Conservation (phyloP, 345 rosid genomes). For the Lagerstroemia speciosa region DNA sequence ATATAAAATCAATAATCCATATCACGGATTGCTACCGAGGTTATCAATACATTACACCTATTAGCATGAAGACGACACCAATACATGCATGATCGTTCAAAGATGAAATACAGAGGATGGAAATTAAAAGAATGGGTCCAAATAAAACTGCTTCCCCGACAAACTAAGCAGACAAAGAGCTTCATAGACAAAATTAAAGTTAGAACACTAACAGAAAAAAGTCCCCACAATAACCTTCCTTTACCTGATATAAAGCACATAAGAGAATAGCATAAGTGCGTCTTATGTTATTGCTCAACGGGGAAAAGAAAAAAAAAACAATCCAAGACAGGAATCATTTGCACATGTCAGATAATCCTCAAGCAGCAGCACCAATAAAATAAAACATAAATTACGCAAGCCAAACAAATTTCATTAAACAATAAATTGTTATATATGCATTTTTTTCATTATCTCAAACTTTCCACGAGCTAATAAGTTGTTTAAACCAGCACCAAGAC, state of each 20-base stretch:
- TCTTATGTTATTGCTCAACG: neutral
- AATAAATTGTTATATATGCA: neutral
- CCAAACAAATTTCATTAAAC: neutral
- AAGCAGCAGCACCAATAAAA: neutral
- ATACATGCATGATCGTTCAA: neutral
- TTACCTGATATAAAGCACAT: neutral
- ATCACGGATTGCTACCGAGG: neutral
- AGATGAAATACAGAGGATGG: neutral
- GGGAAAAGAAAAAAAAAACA: too few species aligned
- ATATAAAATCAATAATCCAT: neutral
- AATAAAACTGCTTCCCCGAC: neutral
- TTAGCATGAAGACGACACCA: neutral
- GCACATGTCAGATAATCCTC: neutral
- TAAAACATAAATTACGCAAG: neutral
- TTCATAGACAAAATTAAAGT: neutral
- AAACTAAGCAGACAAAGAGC: neutral
- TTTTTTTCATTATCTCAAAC: too few species aligned
- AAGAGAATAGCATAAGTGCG: neutral
- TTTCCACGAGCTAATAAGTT: neutral
- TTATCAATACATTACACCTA: neutral
- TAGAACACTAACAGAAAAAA: neutral
- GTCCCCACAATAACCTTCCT: neutral
- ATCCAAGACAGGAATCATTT: too few species aligned
- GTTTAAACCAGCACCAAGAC: neutral
- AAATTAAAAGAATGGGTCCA: neutral